A percentile compares a stretch with the other conserved stretches of the same genome.
Evolutionary conservation across 345 rosid species (phyloP).

Genomic region (Eucalyptus sp.): DNA sequence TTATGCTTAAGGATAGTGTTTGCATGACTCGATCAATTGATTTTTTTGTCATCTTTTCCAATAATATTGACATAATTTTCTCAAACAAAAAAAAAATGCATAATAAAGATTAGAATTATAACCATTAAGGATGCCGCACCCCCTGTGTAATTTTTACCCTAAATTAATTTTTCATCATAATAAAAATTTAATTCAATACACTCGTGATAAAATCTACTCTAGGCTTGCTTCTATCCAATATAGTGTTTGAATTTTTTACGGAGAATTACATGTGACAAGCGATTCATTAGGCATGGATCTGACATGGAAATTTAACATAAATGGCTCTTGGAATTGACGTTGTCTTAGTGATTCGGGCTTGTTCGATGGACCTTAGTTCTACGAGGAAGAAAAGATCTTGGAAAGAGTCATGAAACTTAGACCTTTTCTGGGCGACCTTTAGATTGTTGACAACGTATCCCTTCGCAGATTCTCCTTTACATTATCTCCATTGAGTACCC

Average conservation of each 20-base stretch:
- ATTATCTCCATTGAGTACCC: background rate
- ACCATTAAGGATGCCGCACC: background rate
- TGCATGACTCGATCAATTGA: background rate
- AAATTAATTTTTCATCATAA: background rate
- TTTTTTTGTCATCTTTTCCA: background rate
- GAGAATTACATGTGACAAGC: background rate
- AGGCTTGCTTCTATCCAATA: background rate
- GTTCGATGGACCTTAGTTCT: background rate
- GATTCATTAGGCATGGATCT: background rate
- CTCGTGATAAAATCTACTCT: background rate
- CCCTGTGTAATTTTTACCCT: background rate
- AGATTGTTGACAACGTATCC: background rate
- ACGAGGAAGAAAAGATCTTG: background rate
- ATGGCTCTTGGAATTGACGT: background rate
- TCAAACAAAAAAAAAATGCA: background rate
- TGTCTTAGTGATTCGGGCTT: background rate
- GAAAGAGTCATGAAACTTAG: background rate
- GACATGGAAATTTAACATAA: background rate
- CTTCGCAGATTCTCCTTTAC: background rate
- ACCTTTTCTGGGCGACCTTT: background rate
- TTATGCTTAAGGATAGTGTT: background rate
- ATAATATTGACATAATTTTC: background rate
- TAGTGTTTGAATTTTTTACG: background rate
- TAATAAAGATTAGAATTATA: background rate
- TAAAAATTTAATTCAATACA: fast-evolving